These are phyloP conservation scores for Talaromyces ruber DNA, from an alignment of 495 filamentous ascomycete genomes.

Conservation along the genomic window DNA sequence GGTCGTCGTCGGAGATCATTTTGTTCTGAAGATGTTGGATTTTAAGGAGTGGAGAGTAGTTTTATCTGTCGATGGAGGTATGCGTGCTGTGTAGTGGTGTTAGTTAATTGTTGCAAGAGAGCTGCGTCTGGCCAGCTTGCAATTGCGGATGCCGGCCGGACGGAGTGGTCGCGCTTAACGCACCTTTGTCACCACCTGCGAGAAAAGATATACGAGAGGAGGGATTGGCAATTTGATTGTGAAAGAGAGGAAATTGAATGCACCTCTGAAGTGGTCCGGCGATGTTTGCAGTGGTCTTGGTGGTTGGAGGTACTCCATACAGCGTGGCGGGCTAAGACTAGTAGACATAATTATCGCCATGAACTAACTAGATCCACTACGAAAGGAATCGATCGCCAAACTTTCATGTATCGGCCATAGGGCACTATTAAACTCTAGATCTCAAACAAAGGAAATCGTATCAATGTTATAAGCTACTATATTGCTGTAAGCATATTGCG, in stretches of 20 bases:
- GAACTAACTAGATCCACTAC: neutral
- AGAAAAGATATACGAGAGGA: neutral
- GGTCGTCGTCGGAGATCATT: constrained; percentile 82
- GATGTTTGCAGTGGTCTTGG: neutral
- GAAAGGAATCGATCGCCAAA: neutral
- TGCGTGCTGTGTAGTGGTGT: neutral
- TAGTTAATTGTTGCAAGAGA: neutral
- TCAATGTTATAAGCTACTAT: neutral
- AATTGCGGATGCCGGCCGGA: neutral
- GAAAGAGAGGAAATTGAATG: neutral
- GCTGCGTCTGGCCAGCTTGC: constrained; percentile 5
- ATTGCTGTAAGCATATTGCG: neutral
- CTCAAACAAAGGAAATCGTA: neutral
- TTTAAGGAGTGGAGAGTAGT: neutral
- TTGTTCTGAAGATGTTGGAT: neutral
- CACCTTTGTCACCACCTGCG: neutral
- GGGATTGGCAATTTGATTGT: neutral
- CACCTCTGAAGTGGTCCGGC: neutral
- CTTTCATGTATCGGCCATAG: neutral
- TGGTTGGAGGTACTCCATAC: neutral
- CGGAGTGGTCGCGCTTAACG: neutral
- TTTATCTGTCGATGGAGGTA: neutral
- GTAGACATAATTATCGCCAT: neutral
- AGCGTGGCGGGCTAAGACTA: neutral
- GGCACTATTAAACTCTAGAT: neutral